Base-by-base conservation (phyloP, 1,139 yeast species). In the Sugiyamaella castrensis region DNA sequence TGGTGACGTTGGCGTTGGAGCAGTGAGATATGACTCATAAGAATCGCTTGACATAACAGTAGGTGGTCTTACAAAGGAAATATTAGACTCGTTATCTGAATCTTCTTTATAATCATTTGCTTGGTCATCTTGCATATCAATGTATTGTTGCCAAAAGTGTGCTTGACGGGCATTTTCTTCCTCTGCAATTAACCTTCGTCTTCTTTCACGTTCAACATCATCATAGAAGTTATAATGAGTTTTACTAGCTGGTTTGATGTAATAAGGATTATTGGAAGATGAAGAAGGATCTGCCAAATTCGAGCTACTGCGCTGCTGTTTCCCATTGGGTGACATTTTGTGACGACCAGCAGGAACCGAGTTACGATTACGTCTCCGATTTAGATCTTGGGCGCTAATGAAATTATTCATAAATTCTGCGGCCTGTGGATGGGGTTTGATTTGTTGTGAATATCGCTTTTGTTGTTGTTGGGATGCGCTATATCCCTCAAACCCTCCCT, bases 71-170 rank as follows among this genome's bases (percentile, higher is more conserved):
- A 40, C 33, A 7, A 34, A 19, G 24, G 39, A 19, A 12, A 19
- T 8, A 7, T 30, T 12, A 12, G 48, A n/a, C 28, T 19, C 45
- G 26, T 27, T 19, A 11, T 15, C 15, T 34, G 46, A 10, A 31
- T 29, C 4, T 29, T 9, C n/a, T 26, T 9, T 36, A 37, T 46
- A 48, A 31, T 57, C 58, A 38, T 54, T 51, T 8, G 42, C 56
- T 39, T 58, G 61, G 43, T 58, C 61, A 31, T 50, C 53, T 1
- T 51, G 50, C 9, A 52, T 37, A 40, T 57, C 57, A 37, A 59
- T 57, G 40, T 48, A 57, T 33, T 50, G 50, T 27, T 49, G 51
- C 62, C 62, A 59, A 12, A 44, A 55, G 37, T 46, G 43, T 32
- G 37, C 40, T 11, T 45, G 46, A 13, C 44, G 46, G 26, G 35